A percentile compares a stretch with the other conserved stretches of the same genome.
Evolutionary conservation across 441 rosid genomes (phyloP).

Genomic region (Flueggea neowawraea): DNA sequence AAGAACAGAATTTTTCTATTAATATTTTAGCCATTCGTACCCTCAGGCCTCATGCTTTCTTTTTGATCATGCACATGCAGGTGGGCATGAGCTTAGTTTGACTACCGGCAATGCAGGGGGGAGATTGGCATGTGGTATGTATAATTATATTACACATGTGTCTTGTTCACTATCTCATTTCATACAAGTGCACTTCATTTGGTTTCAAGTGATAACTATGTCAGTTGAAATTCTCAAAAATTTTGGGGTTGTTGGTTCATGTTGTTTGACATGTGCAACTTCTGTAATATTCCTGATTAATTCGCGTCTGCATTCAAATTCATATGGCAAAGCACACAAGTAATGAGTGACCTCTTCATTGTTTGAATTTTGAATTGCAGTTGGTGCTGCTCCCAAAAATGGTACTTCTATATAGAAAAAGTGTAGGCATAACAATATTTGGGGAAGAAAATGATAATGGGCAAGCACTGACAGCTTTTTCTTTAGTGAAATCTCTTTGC

Average conservation of each 20-base stretch:
- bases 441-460: not conserved
- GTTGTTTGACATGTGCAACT: no score
- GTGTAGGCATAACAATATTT: not conserved
- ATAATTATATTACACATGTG: not conserved
- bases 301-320: no score
- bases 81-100: conserved; percentile 95
- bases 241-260: no score
- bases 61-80: conserved; percentile 34
- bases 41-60: not conserved
- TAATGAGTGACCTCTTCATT: conserved; percentile 6
- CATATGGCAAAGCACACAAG: no score
- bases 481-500: not conserved
- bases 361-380: conserved; percentile 3
- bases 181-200: not conserved
- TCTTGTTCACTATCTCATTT: not conserved
- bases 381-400: no score
- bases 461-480: not conserved
- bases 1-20: no score
- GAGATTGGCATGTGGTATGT: conserved; percentile 96
- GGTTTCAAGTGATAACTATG: no score
- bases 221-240: no score
- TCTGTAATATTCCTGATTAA: no score
- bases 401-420: not conserved
- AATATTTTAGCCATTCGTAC: not conserved
- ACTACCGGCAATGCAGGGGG: conserved; percentile 98